These are phyloP conservation scores for Myochromella boudieri DNA, from an alignment of 768 basidiomycete genomes.

Conservation along the genomic window DNA sequence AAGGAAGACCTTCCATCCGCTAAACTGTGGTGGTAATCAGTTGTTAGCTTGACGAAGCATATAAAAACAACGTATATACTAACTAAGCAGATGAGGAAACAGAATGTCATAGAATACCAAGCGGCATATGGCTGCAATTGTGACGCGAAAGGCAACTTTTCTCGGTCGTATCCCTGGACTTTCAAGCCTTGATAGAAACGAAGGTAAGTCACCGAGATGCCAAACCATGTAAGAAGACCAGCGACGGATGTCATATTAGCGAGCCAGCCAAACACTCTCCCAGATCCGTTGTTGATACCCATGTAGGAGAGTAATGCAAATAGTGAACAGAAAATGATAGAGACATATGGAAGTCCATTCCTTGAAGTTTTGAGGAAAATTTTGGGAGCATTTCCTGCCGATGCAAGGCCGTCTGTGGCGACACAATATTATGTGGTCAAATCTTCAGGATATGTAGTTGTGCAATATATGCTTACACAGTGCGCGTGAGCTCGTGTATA, in stretches of 20 bases:
- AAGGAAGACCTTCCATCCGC: conserved; percentile 42
- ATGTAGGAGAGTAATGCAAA: conserved; percentile 82
- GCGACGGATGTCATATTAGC: conserved; percentile 69
- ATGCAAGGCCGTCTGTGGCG: conserved; percentile 83
- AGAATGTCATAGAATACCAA: conserved; percentile 48
- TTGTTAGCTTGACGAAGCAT: neutral
- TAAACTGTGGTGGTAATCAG: conserved; percentile 31
- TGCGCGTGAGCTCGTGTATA: conserved; percentile 87
- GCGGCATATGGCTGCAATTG: conserved; percentile 73
- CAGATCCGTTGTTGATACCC: conserved; percentile 66
- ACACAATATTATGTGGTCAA: no score
- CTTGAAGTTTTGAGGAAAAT: conserved; percentile 71
- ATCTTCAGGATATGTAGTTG: no score
- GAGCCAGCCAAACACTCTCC: conserved; percentile 79
- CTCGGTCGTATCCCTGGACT: conserved; percentile 75
- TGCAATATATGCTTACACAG: conserved; percentile 63
- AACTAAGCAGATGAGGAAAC: conserved; percentile 61
- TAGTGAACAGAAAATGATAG: conserved; percentile 64
- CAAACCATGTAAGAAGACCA: conserved; percentile 81
- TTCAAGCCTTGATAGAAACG: conserved; percentile 86
- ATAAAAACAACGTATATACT: conserved; percentile 17
- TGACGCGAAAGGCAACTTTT: conserved; percentile 67
- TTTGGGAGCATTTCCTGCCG: conserved; percentile 77
- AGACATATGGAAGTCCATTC: conserved; percentile 74
- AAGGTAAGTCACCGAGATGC: conserved; percentile 72